Base-by-base conservation (phyloP, 1,284 basidiomycete genomes). In the Trametes versicolor region DNA sequence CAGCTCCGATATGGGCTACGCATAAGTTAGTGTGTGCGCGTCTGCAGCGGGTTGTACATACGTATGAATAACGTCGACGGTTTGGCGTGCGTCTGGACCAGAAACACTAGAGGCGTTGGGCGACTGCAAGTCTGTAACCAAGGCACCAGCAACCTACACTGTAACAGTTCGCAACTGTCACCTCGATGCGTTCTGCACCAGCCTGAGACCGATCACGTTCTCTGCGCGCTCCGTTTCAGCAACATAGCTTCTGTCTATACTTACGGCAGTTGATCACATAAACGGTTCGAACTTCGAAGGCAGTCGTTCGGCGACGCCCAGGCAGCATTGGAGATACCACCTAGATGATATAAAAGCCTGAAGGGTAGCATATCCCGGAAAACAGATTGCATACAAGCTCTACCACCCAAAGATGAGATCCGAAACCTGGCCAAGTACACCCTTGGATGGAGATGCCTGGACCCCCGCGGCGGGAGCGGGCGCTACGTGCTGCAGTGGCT, bases 391-490 rank as follows among this genome's bases (percentile, higher is more conserved):
- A 34, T 43, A 73, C 48, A 41, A 19, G 41, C 23, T 45, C 78
- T 85, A 89, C 89, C 89, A 91, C 25, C 90, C 90, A 76, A 92
- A 92, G 58, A 93, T 87, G 67, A 91, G 73, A 79, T 92, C 90
- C n/a, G 88, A 88, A 48, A 92, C 86, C 74, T 91, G 89, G 13
- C 90, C 89, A 4, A 93, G 64, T 67, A 92, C 71, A 5, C 89
- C 82, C 73, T 88, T 92, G 60, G 70, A 81, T n/a, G 83, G 80
- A 7, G 80, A 77, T 36, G 73, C 72, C 47, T 74, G 70, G 4
- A 69, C 72, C 2, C 59, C 56, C 5, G 70, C 60, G 1, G 63
- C 51, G 3, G 66, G 45, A 13, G 65, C 43, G 5, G 66, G 60
- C 1, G 66, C 23, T 47, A 71, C 37, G 34, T 56, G 41, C 55